Evolutionary conservation across 148 eudicot genomes (phyloP), one percentile per base, ranked within the genome.

Genomic region (Chenopodium berlandieri): DNA sequence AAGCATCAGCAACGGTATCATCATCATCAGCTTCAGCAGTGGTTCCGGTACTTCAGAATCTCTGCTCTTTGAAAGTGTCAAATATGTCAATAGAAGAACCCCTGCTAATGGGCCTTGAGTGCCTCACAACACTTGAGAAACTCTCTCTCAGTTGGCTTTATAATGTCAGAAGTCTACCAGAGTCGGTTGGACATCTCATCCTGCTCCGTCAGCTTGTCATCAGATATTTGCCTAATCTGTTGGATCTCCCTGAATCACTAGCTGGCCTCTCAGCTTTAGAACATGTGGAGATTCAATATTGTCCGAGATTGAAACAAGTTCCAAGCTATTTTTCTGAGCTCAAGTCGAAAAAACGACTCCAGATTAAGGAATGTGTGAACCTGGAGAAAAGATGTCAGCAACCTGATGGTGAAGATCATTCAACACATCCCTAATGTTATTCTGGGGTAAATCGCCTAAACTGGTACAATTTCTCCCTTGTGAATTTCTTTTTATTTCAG

Each of bases 131-230:
- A 9, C 50, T 76, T 58, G 16, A 58, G 44, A 8, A 20, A 19
- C 68, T 76, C 1, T 7, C 20, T 7, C n/a, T 76, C 48, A 7
- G 25, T 17, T 22, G 64, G 78, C 50, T 76, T 37, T 17, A 20
- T 20, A 32, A 76, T 60, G 3, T 76, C 27, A 60, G 78, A 56
- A 2, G 10, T 13, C 67, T 76, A 5, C 78, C 78, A 19, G 78
- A 76, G 17, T 32, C 46, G 0, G 19, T 76, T 76, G 27, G 25
- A 16, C 27, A 56, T 0, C 67, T 76, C 27, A 7, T 46, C 67
- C 50, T 1, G 17, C 78, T 60, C 22, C 17, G 4, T 14, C 19
- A 16, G 7, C 78, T 76, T 22, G 17, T 1, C 1, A 32, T 76
- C 9, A 9, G 25, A 58, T 37, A 34, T 8, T 60, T 64, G 23